Base-by-base conservation (phyloP, 73 alveolate genomes). In the Urostyla sp. region DNA sequence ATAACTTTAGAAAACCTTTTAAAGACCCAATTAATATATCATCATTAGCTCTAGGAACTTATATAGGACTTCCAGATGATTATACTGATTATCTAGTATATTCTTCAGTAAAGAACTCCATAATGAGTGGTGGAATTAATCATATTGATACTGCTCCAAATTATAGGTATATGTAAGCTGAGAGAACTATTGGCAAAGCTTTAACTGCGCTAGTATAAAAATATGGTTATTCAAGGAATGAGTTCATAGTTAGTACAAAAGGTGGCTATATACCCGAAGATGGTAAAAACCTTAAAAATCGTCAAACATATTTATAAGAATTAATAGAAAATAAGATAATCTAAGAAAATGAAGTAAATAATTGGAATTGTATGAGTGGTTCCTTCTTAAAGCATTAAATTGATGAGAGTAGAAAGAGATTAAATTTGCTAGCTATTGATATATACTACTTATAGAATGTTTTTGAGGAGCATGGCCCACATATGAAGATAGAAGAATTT, bases 91-190 rank as follows among this genome's bases (percentile, higher is more conserved):
- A 44, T 18, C 51, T 49, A 58, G 85, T 91, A 78, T 84, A 85
- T 76, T 82, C 90, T 36, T 88, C 96, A 15, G 69, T 93, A 20
- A 85, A 87, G 45, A 84, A 80, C 21, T 67, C 89, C 38, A 94
- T 93, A 16, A 21, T 58, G 35, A 72, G 93, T 48, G 98, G 98
- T 8, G 95, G 96, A 30, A 67, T 93, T 5, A 93, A 93, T 61
- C 90, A 56, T 11, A 91, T 93, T 27, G 98, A 93, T 74, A 93
- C 98, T n/a, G 97, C 98, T n/a, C 91, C 93, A 24, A 93, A 93
- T 63, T 93, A 91, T 66, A 74, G 98, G 69, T 93, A 93, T 76
- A 75, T 72, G 83, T 91, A 93, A 77, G 87, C 98, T 15, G 98
- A 93, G 77, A 82, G 95, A 77, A 69, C 93, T 35, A 90, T 93